Percentiles rank a stretch among this genome's conserved stretches.
phyloP scores from a whole-genome alignment of 345 rosid genomes.

The Noccaea bulbosa region DNA sequence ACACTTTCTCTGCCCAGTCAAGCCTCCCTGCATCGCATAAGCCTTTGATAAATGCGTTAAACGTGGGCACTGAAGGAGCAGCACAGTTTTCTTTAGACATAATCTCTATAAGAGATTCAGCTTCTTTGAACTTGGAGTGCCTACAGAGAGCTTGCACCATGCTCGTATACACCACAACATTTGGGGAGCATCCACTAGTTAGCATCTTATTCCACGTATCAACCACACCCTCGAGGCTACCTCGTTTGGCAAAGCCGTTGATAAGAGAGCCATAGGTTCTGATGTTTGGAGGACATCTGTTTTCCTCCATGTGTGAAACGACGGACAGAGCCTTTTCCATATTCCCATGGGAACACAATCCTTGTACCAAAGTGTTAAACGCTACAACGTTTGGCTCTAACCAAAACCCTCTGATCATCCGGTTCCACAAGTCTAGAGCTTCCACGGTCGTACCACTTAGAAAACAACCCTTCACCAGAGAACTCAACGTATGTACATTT shows the following conservation, averaged over 20 bases:
- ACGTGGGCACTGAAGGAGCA: slow-evolving; percentile 67
- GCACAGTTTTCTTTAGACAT: slow-evolving; percentile 63
- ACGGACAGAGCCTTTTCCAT: slow-evolving; percentile 60
- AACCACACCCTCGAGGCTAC: slow-evolving; percentile 63
- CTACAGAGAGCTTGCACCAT: slow-evolving; percentile 80
- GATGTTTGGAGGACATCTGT: slow-evolving; percentile 52
- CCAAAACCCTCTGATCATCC: slow-evolving; percentile 54
- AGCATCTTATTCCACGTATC: slow-evolving; percentile 88
- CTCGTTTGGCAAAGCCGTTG: slow-evolving; percentile 72
- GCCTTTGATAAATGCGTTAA: slow-evolving; percentile 70
- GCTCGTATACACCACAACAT: slow-evolving; percentile 78
- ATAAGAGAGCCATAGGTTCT: slow-evolving; percentile 73
- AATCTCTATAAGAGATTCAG: slow-evolving; percentile 60
- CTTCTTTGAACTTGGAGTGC: slow-evolving; percentile 65
- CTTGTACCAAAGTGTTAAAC: slow-evolving; percentile 67
- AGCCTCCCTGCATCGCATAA: slow-evolving; percentile 65
- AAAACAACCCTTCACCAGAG: slow-evolving; percentile 76
- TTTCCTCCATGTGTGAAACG: slow-evolving; percentile 61
- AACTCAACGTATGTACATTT: slow-evolving; percentile 65
- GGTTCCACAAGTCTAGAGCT: slow-evolving; percentile 66
- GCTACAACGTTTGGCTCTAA: slow-evolving; percentile 63
- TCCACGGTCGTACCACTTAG: slow-evolving; percentile 50
- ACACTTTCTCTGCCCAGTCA: slow-evolving; percentile 62
- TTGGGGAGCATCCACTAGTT: slow-evolving; percentile 63
- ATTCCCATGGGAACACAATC: slow-evolving; percentile 63